Evolutionary conservation across 192 early-diverging fungal species (phyloP).

Genomic region (Endogone sp.): DNA sequence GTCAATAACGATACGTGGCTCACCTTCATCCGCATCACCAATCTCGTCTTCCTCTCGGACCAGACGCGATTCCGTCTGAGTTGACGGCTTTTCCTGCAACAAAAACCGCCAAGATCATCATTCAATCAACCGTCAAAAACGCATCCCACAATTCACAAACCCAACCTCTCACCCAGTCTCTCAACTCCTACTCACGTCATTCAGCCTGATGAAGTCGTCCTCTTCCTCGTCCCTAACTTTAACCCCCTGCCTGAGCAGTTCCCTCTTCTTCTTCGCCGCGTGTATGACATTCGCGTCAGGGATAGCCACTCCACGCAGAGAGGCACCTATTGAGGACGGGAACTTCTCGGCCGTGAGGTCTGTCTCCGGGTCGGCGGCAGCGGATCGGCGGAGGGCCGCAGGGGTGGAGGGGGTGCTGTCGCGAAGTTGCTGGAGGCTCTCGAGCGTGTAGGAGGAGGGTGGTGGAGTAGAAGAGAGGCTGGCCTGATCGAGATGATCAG

Average conservation of each 20-base stretch:
- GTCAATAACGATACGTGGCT: no score
- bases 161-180: neutral
- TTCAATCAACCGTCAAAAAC: neutral
- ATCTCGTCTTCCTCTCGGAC: constrained; percentile 57
- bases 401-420: constrained; percentile 27
- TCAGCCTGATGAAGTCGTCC: constrained; percentile 24
- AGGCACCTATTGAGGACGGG: constrained; percentile 32
- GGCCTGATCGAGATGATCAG: constrained; percentile 9
- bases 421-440: constrained; percentile 29
- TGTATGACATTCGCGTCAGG: constrained; percentile 48
- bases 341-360: constrained; percentile 39
- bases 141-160: neutral
- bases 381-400: neutral
- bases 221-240: constrained; percentile 14
- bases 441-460: constrained; percentile 28
- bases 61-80: constrained; percentile 27
- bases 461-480: neutral
- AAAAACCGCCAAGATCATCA: constrained; percentile 1
- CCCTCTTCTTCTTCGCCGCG: constrained; percentile 51
- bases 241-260: constrained; percentile 40
- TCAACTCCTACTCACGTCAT: constrained; percentile 9
- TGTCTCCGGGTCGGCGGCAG: constrained; percentile 22
- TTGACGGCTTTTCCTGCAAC: constrained; percentile 1
- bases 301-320: constrained; percentile 16
- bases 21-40: constrained; percentile 54